Evolutionary conservation across 2,329 filamentous ascomycete species (phyloP), one percentile per base, ranked within the genome.

Genomic region (Aschersonia sp.): DNA sequence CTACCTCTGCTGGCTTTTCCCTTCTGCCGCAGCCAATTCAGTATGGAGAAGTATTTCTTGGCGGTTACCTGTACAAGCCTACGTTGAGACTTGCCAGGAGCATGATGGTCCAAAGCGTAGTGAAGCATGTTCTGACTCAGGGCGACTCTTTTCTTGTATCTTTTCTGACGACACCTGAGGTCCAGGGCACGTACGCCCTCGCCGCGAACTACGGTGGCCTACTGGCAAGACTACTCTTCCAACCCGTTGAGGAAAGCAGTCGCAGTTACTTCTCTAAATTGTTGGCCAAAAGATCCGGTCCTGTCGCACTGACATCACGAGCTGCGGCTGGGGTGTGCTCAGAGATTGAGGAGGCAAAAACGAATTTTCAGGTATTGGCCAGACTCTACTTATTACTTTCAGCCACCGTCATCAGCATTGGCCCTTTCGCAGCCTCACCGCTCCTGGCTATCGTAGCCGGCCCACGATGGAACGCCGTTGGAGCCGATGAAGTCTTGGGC

Each of bases 191-290:
- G 37, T 98, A 97, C 60, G 87, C 89, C 0, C 74, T 98, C 5
- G 92, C 90, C 46, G 88, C 88, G 57, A 98, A 97, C 64, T 98
- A 92, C 61, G 92, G 92, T 29, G 86, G 89, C 2, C 76, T 98
- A 0, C 69, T 94, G 31, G 92, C 92, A 0, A 79, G 92, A 4
- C 78, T 97, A 53, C 69, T 98, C 46, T 90, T 98, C 62, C 92
- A 97, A 58, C 94, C 92, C 6, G 79, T 98, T 50, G 92, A 98
- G 64, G 94, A 98, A 65, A 90, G 84, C 61, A 89, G 85, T 53
- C 83, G 94, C 40, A 88, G 83, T 59, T 81, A 95, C 60, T 96
- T 97, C 51, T 89, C 87, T 46, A 84, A 84, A 35, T 70, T 95
- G 1, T 78, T 96, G 29, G 63, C 72, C 0, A 60, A 64, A 1